Evolutionary conservation across 2,329 filamentous ascomycete genomes (phyloP).

Genomic region (Nemania abortiva): DNA sequence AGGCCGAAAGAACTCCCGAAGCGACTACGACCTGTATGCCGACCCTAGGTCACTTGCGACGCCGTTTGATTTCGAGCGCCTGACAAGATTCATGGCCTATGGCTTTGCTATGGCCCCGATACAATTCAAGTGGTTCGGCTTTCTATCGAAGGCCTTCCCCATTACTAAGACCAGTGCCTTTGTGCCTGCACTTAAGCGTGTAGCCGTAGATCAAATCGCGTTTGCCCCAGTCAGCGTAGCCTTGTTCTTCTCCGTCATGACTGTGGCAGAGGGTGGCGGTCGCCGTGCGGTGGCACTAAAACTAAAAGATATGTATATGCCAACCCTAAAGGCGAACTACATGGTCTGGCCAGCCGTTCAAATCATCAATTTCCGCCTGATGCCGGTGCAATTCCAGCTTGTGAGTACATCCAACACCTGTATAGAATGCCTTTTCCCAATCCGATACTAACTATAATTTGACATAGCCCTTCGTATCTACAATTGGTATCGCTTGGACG

Average conservation of each 20-base stretch:
- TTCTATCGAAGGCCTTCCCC: constrained; percentile 84
- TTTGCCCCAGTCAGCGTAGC: constrained; percentile 91
- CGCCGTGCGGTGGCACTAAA: constrained; percentile 83
- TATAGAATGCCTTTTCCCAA: background rate
- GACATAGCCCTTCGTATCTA: constrained; percentile 90
- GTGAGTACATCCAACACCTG: constrained; percentile 66
- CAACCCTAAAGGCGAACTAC: constrained; percentile 95
- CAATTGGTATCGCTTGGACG: constrained; percentile 96
- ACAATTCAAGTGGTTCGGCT: constrained; percentile 96
- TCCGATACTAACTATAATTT: constrained; percentile 20
- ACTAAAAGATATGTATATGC: constrained; percentile 92
- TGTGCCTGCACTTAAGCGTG: constrained; percentile 85
- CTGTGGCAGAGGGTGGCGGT: constrained; percentile 91
- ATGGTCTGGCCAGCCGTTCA: constrained; percentile 96
- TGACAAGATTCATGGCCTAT: constrained; percentile 96
- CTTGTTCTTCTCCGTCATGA: constrained; percentile 96
- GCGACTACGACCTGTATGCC: constrained; percentile 74
- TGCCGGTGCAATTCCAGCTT: constrained; percentile 96
- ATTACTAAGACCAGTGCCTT: constrained; percentile 82
- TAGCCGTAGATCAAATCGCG: constrained; percentile 90
- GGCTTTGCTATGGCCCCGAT: constrained; percentile 95
- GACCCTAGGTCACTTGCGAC: constrained; percentile 74
- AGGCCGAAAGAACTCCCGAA: constrained; percentile 80
- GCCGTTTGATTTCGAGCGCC: constrained; percentile 93
- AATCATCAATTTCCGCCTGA: constrained; percentile 93